A percentile compares a stretch with the other conserved stretches of the same genome.
Evolutionary conservation across 176 grass and related monocot species (phyloP).

Genomic region (Zoysia pacifica): DNA sequence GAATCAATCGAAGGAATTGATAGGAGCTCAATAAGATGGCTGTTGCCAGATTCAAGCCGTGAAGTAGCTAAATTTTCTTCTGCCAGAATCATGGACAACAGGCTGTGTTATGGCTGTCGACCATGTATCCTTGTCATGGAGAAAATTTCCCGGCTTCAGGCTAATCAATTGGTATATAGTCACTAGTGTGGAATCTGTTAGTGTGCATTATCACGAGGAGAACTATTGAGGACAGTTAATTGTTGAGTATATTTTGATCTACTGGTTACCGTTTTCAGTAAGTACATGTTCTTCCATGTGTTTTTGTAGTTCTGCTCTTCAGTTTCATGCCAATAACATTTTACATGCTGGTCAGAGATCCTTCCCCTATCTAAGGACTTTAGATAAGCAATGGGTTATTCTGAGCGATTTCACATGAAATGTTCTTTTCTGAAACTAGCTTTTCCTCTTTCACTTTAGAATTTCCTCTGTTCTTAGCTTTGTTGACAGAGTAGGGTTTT

Average conservation of each 20-base stretch:
- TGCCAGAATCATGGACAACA: conserved; percentile 4
- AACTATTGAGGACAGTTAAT: neutral
- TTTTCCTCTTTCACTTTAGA: neutral
- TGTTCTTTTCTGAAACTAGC: neutral
- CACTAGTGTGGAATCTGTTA: neutral
- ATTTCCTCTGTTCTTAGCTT: too few species aligned
- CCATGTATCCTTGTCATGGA: conserved; percentile 46
- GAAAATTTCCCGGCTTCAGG: conserved; percentile 68
- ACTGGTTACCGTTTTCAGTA: neutral
- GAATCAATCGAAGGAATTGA: neutral
- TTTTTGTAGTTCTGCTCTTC: neutral
- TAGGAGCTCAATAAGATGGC: conserved; percentile 29
- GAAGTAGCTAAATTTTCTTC: conserved; percentile 99
- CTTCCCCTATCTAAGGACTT: neutral
- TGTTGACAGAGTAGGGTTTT: too few species aligned
- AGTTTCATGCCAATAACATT: neutral
- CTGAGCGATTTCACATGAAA: neutral
- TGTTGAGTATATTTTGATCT: neutral
- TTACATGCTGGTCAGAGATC: neutral
- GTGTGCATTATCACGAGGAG: neutral
- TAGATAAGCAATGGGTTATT: neutral
- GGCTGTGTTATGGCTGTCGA: neutral
- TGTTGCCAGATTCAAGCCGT: conserved; percentile 41
- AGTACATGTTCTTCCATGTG: neutral
- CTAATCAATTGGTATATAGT: neutral